Percentiles rank a stretch among this genome's conserved stretches.
Evolutionary conservation across 345 rosid genomes (phyloP).

Genomic region (Euphorbia lathyris): DNA sequence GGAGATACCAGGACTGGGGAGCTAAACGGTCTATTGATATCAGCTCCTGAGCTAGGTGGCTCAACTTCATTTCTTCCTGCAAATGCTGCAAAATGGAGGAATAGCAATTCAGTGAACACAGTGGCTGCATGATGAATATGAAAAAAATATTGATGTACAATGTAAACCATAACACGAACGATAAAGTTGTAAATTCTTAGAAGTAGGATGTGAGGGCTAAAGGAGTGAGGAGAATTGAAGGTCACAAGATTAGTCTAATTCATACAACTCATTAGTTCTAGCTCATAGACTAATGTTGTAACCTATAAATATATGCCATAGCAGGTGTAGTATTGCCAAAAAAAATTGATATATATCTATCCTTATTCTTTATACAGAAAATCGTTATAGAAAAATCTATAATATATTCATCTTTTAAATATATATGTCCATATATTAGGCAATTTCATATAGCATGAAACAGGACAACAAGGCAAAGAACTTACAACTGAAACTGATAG

Average conservation of each 20-base stretch:
- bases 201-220: too few relatives aligned
- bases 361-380: too few relatives aligned
- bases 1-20: conserved; percentile 82
- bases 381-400: too few relatives aligned
- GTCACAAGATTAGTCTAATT: too few relatives aligned
- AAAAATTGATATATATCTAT: too few relatives aligned
- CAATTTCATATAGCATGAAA: background rate
- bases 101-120: conserved; percentile 5
- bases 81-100: conserved; percentile 60
- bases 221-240: too few relatives aligned
- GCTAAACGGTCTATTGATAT: conserved; percentile 89
- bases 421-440: background rate
- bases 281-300: too few relatives aligned
- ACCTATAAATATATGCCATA: too few relatives aligned
- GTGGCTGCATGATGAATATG: background rate
- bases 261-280: too few relatives aligned
- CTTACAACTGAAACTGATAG: too few relatives aligned
- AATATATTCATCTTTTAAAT: background rate
- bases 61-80: conserved; percentile 95
- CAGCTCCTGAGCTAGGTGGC: conserved; percentile 91
- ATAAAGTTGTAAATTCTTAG: too few relatives aligned
- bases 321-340: too few relatives aligned
- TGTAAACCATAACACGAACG: background rate
- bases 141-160: background rate
- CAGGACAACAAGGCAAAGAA: background rate